Evolutionary conservation across 768 basidiomycete species (phyloP).

Genomic region (Xanthoconium purpureum): DNA sequence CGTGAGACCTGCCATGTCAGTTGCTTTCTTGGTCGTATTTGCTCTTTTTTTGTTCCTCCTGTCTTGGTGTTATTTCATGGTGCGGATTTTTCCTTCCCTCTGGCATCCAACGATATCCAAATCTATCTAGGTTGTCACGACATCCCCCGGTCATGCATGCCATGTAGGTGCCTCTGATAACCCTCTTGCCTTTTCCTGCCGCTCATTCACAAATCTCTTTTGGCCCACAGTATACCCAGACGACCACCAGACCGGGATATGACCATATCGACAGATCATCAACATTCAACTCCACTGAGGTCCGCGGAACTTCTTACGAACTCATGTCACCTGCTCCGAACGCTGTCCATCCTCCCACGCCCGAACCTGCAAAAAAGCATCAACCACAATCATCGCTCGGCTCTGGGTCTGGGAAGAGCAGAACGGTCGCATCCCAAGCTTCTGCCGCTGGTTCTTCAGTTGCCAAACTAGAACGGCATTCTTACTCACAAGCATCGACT

Average conservation of each 20-base stretch:
- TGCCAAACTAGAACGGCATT: slow-evolving; percentile 10
- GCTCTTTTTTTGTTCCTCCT: slow-evolving; percentile 63
- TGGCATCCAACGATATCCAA: neutral
- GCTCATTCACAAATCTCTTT: slow-evolving; percentile 8
- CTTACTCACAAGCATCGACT: slow-evolving; percentile 19
- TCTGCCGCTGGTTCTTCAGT: slow-evolving; percentile 12
- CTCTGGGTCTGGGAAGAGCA: slow-evolving; percentile 24
- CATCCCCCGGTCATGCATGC: slow-evolving; percentile 65
- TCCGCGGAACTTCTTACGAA: slow-evolving; percentile 30
- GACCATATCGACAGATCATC: slow-evolving; percentile 18
- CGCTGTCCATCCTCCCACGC: slow-evolving; percentile 10
- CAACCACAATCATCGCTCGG: slow-evolving; percentile 21
- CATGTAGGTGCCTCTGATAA: slow-evolving; percentile 45
- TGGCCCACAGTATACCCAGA: slow-evolving; percentile 24
- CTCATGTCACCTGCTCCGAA: slow-evolving; percentile 19
- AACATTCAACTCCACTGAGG: slow-evolving; percentile 21
- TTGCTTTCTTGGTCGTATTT: slow-evolving; percentile 64
- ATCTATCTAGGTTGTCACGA: slow-evolving; percentile 53
- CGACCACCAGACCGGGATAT: slow-evolving; percentile 20
- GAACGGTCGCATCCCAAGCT: slow-evolving; percentile 6
- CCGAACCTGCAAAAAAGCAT: slow-evolving; percentile 11
- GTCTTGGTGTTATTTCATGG: slow-evolving; percentile 77
- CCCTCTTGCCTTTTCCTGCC: neutral
- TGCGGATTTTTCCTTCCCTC: slow-evolving; percentile 30
- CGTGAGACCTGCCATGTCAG: slow-evolving; percentile 36